A percentile compares a stretch with the other conserved stretches of the same genome.
Conservation (phyloP, 768 basidiomycete genomes). For the Leucogyrophana mollusca region DNA sequence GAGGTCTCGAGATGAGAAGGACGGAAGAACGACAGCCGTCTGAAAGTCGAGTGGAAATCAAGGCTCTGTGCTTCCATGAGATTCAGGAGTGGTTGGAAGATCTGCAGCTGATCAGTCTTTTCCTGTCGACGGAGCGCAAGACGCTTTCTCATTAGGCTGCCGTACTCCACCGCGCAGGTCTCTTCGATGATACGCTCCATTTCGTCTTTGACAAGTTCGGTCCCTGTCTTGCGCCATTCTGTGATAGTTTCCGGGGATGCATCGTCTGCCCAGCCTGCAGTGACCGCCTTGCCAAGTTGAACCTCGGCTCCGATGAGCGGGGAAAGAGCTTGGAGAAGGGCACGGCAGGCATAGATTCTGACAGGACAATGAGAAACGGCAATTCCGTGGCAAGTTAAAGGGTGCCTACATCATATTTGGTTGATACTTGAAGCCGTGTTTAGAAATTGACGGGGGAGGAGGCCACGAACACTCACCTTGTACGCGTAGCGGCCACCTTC, state of each 20-base stretch:
- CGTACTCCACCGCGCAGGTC: constrained; percentile 64
- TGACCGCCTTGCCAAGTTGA: constrained; percentile 43
- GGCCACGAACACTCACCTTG: constrained; percentile 32
- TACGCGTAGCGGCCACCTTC: constrained; percentile 77
- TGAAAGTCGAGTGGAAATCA: constrained; percentile 90
- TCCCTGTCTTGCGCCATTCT: constrained; percentile 60
- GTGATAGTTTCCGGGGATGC: constrained; percentile 51
- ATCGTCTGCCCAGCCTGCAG: constrained; percentile 63
- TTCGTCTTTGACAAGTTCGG: constrained; percentile 52
- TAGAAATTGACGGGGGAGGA: neutral
- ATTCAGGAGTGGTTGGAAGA: constrained; percentile 70
- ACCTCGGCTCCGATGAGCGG: constrained; percentile 86
- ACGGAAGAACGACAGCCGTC: constrained; percentile 64
- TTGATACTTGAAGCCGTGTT: constrained; percentile 47
- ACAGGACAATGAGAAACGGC: constrained; percentile 4
- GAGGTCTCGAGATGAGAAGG: constrained; percentile 32
- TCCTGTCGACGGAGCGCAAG: constrained; percentile 68
- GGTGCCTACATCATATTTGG: constrained; percentile 72
- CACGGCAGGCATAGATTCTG: constrained; percentile 77
- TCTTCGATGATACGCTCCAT: constrained; percentile 61
- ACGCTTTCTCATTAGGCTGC: constrained; percentile 71
- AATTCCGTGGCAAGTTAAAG: neutral
- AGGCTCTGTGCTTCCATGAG: constrained; percentile 70
- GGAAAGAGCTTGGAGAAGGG: constrained; percentile 73
- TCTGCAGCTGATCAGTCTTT: constrained; percentile 52